Evolutionary conservation across 2,329 filamentous ascomycete species (phyloP), one percentile per base, ranked within the genome.

Genomic region (Teratosphaeria epicoccoides): DNA sequence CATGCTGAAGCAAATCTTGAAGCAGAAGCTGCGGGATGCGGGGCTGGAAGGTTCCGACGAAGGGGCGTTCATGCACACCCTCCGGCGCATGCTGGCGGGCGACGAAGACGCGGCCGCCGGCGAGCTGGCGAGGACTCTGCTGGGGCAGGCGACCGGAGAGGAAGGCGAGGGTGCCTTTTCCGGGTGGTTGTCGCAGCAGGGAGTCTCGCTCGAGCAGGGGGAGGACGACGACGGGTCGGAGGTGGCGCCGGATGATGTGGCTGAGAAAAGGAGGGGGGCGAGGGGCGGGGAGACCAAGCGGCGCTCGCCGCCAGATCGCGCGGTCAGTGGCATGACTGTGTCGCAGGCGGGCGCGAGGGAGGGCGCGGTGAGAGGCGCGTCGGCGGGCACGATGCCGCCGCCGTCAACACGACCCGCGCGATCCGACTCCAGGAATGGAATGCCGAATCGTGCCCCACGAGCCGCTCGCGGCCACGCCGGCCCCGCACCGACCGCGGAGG

Each of bases 11-110:
- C 50, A 59, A 6, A 61, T 66, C 9, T 49, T 69, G 7, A 57
- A 58, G 28, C 55, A 63, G 45, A 65, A 57, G 49, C 58, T 69
- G 0, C 59, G 57, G 12, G 60, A 61, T 10, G 59, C 59, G 14
- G 66, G 65, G 0, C 55, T 68, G 17, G 57, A 69, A 17, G 71
- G 68, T 14, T 66, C 71, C 58, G 72, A 74, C 53, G 68, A 71
- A 33, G 60, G 64, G 12, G 66, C 69, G 11, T 65, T 76, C 46
- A 66, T 75, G 49, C 59, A 71, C 46, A 71, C 69, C 14, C 68
- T 72, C 4, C 63, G 68, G 57, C 68, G 73, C 48, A 73, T 76
- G 71, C 62, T 74, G 10, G 66, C 65, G 4, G 68, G 69, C 25
- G 62, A 71, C n/a, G 61, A 66, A 24, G 72, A 73, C 47, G 71